Evolutionary conservation across 352 stramenopile genomes (phyloP).

Genomic region (Globisporangium abappressorium): DNA sequence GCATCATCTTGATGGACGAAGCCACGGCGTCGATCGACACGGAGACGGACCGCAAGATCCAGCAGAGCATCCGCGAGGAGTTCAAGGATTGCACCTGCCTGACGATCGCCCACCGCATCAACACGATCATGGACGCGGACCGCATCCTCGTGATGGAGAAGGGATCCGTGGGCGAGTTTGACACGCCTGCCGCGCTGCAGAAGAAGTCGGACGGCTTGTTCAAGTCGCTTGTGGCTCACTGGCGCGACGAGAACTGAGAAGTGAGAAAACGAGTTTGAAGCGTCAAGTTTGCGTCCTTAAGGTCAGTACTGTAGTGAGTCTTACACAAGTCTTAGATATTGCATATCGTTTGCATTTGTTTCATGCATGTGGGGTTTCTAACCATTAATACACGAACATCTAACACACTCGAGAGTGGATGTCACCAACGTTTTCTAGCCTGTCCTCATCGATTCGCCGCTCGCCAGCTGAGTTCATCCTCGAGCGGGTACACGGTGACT

Average conservation of each 20-base stretch:
- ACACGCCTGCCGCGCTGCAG: constrained; percentile 78
- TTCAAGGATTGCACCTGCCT: constrained; percentile 93
- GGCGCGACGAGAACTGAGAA: constrained; percentile 42
- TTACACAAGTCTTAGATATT: neutral
- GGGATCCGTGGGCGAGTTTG: constrained; percentile 92
- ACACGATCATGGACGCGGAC: constrained; percentile 96
- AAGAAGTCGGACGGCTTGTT: constrained; percentile 72
- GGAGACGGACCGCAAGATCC: constrained; percentile 89
- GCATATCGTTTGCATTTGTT: constrained; percentile 3
- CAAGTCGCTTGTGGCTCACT: constrained; percentile 72
- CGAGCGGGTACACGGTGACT: constrained; percentile 5
- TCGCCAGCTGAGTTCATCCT: constrained; percentile 5
- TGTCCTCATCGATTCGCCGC: neutral
- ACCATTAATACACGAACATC: neutral
- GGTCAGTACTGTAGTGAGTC: neutral
- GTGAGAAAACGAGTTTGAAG: neutral
- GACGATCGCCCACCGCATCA: constrained; percentile 97
- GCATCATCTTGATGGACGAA: constrained; percentile 98
- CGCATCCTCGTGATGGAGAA: constrained; percentile 94
- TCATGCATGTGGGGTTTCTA: neutral
- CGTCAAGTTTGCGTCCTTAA: neutral
- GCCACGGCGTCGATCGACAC: constrained; percentile 92
- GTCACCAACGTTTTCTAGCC: neutral
- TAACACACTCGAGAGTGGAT: neutral
- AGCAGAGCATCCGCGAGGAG: constrained; percentile 90